Evolutionary conservation across 2,329 filamentous ascomycete species (phyloP).

Genomic region (Diaporthe velutina): DNA sequence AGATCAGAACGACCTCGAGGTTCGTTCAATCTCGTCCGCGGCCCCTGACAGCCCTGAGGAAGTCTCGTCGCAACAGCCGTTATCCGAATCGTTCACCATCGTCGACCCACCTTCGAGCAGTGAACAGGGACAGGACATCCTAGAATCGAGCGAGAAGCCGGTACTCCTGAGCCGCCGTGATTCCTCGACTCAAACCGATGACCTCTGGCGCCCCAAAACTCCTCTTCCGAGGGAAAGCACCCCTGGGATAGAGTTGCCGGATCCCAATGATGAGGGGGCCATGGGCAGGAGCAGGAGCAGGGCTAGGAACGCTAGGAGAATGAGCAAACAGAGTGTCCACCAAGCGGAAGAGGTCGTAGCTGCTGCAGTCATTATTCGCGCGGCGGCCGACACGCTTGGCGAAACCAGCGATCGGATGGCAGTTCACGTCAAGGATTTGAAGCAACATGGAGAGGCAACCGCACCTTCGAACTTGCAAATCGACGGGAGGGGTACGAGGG

Average conservation of each 20-base stretch:
- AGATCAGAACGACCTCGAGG: conserved; percentile 9
- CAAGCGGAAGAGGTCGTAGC: conserved; percentile 66
- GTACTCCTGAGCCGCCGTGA: conserved; percentile 43
- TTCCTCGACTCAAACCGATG: conserved; percentile 49
- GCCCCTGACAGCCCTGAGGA: conserved; percentile 12
- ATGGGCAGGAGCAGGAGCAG: conserved; percentile 56
- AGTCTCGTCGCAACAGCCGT: conserved; percentile 37
- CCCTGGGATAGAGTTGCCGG: conserved; percentile 62
- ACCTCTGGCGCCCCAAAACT: conserved; percentile 36
- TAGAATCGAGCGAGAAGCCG: conserved; percentile 8
- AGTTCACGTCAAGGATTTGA: conserved; percentile 45
- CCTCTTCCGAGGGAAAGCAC: conserved; percentile 53
- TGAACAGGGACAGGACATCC: conserved; percentile 25
- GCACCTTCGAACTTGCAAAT: conserved; percentile 37
- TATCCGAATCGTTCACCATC: conserved; percentile 42
- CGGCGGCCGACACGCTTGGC: conserved; percentile 60
- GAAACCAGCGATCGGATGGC: conserved; percentile 42
- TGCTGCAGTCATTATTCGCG: conserved; percentile 67
- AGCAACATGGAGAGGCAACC: conserved; percentile 39
- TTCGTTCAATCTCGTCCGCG: conserved; percentile 11
- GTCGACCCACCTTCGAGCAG: conserved; percentile 32
- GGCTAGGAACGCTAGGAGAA: conserved; percentile 58
- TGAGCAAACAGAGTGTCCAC: conserved; percentile 58
- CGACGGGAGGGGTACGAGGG: conserved; percentile 35
- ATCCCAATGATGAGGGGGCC: conserved; percentile 54